Percentiles rank a stretch among this genome's conserved stretches.
These are phyloP conservation scores for Linnemannia schmuckeri DNA, from an alignment of 192 early-diverging fungal species.

Conservation along the genomic window DNA sequence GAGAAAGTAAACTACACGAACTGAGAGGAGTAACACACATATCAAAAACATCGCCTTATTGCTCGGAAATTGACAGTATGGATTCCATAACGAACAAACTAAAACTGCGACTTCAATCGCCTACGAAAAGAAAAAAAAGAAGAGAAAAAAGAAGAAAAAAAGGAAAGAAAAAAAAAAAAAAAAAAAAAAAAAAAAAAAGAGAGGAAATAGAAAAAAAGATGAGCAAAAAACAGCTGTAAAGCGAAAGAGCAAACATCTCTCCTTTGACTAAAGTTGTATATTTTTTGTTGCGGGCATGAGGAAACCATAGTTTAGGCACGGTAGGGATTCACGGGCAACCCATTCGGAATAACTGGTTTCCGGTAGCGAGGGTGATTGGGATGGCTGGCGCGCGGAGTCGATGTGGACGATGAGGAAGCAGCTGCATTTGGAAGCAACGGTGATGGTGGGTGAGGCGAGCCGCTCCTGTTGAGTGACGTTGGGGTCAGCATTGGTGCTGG, in stretches of 20 bases:
- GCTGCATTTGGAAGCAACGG: constrained; percentile 14
- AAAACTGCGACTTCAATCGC: not conserved
- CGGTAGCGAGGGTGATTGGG: constrained; percentile 25
- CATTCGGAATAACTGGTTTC: constrained; percentile 13
- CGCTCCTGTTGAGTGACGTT: constrained; percentile 15
- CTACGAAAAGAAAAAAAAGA: not conserved
- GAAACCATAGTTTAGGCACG: not conserved
- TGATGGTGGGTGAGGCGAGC: constrained; percentile 28
- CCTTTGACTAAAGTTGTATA: not conserved
- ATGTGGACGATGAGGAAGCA: not conserved
- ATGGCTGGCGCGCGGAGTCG: constrained; percentile 6
- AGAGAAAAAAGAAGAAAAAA: not conserved
- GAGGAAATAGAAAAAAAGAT: not conserved
- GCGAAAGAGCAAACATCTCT: too few relatives aligned
- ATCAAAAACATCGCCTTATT: too few relatives aligned
- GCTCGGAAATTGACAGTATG: not conserved
- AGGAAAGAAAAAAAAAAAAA: not conserved
- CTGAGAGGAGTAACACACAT: too few relatives aligned
- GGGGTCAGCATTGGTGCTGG: constrained; percentile 47
- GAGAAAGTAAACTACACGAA: not conserved
- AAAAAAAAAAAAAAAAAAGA: not conserved
- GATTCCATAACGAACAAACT: not conserved
- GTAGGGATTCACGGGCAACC: constrained; percentile 8
- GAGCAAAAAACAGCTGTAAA: too few relatives aligned
- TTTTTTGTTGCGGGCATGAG: not conserved